Evolutionary conservation across 1,284 basidiomycete genomes (phyloP).

Genomic region (Ceratobasidium sp.): DNA sequence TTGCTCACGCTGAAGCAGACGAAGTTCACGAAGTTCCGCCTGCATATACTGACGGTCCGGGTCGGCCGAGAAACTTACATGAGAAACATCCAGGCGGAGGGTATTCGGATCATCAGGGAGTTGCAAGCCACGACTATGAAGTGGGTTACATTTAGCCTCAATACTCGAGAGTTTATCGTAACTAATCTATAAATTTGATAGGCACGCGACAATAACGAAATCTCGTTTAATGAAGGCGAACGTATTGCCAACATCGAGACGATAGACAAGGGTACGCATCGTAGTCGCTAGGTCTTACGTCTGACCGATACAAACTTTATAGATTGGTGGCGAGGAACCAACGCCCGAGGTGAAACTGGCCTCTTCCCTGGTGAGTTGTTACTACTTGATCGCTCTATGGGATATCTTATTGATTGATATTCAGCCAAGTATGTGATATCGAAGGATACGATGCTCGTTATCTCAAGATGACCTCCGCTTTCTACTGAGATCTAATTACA

Average conservation of each 20-base stretch:
- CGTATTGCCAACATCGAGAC: conserved; percentile 85
- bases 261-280: conserved; percentile 74
- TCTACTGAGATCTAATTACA: neutral
- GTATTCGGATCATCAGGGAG: conserved; percentile 66
- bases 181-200: conserved; percentile 52
- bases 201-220: conserved; percentile 88
- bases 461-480: neutral
- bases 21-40: neutral
- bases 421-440: neutral
- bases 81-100: neutral
- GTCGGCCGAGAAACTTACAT: neutral
- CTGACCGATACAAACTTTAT: neutral
- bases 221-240: conserved; percentile 84
- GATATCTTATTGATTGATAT: neutral
- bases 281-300: neutral
- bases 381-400: no score
- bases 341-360: conserved; percentile 74
- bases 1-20: neutral
- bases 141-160: conserved; percentile 56
- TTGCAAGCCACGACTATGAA: conserved; percentile 85
- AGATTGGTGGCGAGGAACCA: conserved; percentile 83
- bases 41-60: conserved; percentile 11
- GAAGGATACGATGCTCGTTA: neutral
- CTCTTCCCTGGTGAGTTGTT: conserved; percentile 74
- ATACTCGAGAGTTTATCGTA: neutral